These are phyloP conservation scores for Vachellia collinsii DNA, from an alignment of 306 rosid species.

Conservation along the genomic window DNA sequence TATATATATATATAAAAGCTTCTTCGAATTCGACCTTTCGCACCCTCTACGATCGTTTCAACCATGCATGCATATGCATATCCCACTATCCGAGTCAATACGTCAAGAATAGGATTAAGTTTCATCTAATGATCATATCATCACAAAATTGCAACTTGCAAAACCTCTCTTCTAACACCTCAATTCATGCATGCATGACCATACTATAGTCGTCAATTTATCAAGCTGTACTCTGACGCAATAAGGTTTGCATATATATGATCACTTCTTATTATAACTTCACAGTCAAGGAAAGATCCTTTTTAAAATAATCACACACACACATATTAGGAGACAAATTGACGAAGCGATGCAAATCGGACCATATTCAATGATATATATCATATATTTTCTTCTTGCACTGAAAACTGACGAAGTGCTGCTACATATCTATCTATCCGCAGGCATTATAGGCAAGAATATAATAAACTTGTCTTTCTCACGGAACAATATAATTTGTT, in stretches of 20 bases:
- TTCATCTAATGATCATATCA: background rate
- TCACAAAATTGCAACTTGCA: background rate
- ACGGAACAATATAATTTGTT: background rate
- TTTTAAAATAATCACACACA: background rate
- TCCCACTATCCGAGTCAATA: background rate
- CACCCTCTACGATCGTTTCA: background rate
- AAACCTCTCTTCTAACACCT: background rate
- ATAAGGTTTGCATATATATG: background rate
- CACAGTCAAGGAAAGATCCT: background rate
- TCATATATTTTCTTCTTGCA: background rate
- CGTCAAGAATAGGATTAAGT: background rate
- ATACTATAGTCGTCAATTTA: no score
- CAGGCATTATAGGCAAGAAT: background rate
- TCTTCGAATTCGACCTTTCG: background rate
- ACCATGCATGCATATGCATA: no score
- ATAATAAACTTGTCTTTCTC: background rate
- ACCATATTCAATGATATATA: background rate
- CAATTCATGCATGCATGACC: background rate
- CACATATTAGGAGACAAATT: background rate
- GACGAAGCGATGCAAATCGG: background rate
- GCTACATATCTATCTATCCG: background rate
- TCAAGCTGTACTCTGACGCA: background rate
- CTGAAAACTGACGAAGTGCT: background rate
- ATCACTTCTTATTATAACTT: background rate
- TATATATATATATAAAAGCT: background rate